A percentile compares a stretch with the other conserved stretches of the same genome.
Evolutionary conservation across 257 asterid species (phyloP).

Genomic region (Scutellaria galericulata): DNA sequence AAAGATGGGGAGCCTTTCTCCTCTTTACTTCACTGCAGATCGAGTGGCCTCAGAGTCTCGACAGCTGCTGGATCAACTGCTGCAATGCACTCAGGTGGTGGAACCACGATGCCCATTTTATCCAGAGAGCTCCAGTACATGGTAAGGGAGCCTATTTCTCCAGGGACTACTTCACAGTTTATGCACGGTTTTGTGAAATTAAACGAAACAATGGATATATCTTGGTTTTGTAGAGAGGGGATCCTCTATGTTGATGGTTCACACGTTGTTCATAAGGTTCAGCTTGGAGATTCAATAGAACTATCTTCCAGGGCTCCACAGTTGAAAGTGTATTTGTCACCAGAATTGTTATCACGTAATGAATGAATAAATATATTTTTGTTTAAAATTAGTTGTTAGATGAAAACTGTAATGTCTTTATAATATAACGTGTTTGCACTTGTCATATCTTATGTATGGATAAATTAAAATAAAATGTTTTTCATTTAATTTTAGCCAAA

Average conservation of each 20-base stretch:
- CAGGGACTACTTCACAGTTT: constrained; percentile 38
- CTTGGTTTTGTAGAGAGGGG: constrained; percentile 80
- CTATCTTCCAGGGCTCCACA: constrained; percentile 73
- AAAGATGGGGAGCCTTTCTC: constrained; percentile 46
- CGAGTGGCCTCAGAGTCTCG: constrained; percentile 92
- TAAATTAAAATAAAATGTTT: no score
- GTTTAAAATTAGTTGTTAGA: background rate
- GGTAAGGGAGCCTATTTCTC: constrained; percentile 90
- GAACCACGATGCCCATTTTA: constrained; percentile 70
- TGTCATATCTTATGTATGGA: background rate
- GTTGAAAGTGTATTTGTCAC: constrained; percentile 68
- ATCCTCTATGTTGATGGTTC: constrained; percentile 78
- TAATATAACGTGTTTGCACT: background rate
- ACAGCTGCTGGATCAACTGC: constrained; percentile 98
- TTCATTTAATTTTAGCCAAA: no score
- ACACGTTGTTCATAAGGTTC: constrained; percentile 60
- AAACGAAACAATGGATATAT: constrained; percentile 62
- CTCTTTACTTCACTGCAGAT: constrained; percentile 68
- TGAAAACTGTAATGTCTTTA: background rate
- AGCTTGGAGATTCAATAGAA: constrained; percentile 74
- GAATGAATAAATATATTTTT: background rate
- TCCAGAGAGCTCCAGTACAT: constrained; percentile 84
- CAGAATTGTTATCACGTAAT: constrained; percentile 43
- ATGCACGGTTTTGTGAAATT: constrained; percentile 63
- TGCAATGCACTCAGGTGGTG: constrained; percentile 92